These are phyloP conservation scores for Ordospora colligata DNA, from an alignment of 371 early-diverging fungal species.

Conservation along the genomic window DNA sequence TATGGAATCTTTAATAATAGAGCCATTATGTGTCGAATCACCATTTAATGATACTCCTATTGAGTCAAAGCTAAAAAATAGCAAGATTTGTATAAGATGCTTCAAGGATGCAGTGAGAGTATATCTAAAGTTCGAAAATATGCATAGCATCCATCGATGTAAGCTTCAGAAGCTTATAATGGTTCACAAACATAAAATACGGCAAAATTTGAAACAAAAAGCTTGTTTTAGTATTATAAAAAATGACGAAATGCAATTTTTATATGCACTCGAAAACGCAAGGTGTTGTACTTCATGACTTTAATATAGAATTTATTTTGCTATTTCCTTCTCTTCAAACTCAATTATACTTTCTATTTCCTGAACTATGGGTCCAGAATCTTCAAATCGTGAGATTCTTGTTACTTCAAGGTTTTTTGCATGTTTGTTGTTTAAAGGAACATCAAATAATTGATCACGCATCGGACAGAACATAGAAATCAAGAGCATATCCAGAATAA, in stretches of 20 bases:
- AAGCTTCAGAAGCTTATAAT: background rate
- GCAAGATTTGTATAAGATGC: background rate
- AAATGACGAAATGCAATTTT: background rate
- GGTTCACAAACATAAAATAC: background rate
- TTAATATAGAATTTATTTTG: background rate
- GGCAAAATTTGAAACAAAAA: background rate
- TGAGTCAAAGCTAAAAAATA: background rate
- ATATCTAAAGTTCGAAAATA: background rate
- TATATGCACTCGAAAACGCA: background rate
- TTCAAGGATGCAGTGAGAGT: background rate
- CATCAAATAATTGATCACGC: conserved; percentile 21
- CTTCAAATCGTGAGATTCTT: background rate
- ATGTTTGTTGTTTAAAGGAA: background rate
- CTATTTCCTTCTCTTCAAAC: conserved; percentile 9
- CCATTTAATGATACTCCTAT: background rate
- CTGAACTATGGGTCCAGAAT: background rate
- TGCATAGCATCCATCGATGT: background rate
- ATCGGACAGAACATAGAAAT: conserved; percentile 35
- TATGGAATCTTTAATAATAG: background rate
- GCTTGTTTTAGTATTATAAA: background rate
- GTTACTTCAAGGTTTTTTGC: conserved; percentile 1
- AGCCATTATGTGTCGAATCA: background rate
- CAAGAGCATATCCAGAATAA: conserved; percentile 15
- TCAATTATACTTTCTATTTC: conserved; percentile 10
- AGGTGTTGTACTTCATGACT: background rate